A percentile compares a stretch with the other conserved stretches of the same genome.
Evolutionary conservation across 2,329 filamentous ascomycete species (phyloP).

Genomic region (Cordyceps militaris): DNA sequence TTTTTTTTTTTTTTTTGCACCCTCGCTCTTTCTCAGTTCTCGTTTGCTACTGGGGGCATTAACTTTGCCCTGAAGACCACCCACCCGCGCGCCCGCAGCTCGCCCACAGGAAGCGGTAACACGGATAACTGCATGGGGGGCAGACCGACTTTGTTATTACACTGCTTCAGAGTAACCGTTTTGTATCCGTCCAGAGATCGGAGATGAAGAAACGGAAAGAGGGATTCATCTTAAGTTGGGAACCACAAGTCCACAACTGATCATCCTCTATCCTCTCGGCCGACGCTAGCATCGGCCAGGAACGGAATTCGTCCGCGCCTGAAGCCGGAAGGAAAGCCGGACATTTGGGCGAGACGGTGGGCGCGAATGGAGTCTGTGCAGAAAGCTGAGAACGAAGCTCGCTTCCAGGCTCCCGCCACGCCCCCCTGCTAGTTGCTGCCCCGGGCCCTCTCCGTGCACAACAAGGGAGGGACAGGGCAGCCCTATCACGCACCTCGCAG

Average conservation of each 20-base stretch:
- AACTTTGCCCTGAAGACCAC: not conserved
- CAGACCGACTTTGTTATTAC: conserved; percentile 8
- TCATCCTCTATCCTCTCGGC: not conserved
- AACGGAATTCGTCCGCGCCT: not conserved
- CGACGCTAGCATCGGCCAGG: not conserved
- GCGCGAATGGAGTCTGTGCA: not conserved
- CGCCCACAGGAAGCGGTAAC: not conserved
- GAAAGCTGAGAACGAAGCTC: not conserved
- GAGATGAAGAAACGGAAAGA: not conserved
- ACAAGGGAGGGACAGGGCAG: not conserved
- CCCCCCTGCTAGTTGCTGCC: not conserved
- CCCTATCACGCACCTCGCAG: conserved; percentile 5
- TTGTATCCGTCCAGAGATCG: not conserved
- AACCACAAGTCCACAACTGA: too few species aligned
- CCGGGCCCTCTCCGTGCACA: not conserved
- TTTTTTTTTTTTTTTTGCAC: not conserved
- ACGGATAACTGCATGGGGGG: conserved; percentile 6
- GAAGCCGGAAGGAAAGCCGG: not conserved
- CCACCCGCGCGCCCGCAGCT: not conserved
- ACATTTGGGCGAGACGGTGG: too few species aligned
- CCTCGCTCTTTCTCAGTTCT: not conserved
- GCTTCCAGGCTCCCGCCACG: too few species aligned
- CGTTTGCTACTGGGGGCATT: not conserved
- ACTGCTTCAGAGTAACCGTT: not conserved
- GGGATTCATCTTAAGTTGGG: too few species aligned